A percentile compares a stretch with the other conserved stretches of the same genome.
phyloP scores from a whole-genome alignment of 352 stramenopile genomes.

The Thalassiosira livingstoniorum region DNA sequence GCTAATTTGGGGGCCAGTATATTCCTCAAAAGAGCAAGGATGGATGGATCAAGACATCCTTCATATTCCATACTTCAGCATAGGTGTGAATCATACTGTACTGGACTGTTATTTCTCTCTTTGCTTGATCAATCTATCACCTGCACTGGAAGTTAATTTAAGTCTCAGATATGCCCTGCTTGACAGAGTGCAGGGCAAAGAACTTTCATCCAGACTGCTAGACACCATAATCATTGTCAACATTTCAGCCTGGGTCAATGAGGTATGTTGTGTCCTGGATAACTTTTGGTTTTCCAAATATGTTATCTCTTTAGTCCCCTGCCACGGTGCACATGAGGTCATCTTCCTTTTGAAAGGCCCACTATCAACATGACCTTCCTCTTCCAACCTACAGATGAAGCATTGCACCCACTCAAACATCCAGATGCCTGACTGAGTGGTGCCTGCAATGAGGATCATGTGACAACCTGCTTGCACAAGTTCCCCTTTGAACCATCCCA shows the following conservation, averaged over 20 bases:
- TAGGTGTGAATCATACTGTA: conserved; percentile 22
- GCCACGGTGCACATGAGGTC: background rate
- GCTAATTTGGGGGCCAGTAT: background rate
- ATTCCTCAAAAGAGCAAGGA: conserved; percentile 1
- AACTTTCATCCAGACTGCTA: conserved; percentile 20
- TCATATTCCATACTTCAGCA: conserved; percentile 30
- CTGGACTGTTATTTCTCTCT: background rate
- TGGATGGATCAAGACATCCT: background rate
- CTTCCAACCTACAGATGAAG: too few relatives aligned
- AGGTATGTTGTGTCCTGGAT: conserved; percentile 31
- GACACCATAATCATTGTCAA: conserved; percentile 37
- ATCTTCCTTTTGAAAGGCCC: background rate
- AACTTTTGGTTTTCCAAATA: conserved; percentile 25
- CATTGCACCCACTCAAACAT: too few relatives aligned
- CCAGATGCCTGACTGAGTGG: too few relatives aligned
- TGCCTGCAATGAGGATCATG: conserved; percentile 16
- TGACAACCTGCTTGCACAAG: background rate
- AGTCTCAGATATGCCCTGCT: conserved; percentile 17
- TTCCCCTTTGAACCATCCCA: conserved; percentile 7
- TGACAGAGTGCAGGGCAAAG: conserved; percentile 25
- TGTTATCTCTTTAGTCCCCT: conserved; percentile 2
- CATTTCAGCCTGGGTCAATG: conserved; percentile 27
- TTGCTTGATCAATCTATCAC: conserved; percentile 30
- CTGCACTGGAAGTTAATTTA: conserved; percentile 37
- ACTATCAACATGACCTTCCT: too few relatives aligned